phyloP scores from a whole-genome alignment of 2,329 filamentous ascomycete species.

The Aspergillus fischeri region DNA sequence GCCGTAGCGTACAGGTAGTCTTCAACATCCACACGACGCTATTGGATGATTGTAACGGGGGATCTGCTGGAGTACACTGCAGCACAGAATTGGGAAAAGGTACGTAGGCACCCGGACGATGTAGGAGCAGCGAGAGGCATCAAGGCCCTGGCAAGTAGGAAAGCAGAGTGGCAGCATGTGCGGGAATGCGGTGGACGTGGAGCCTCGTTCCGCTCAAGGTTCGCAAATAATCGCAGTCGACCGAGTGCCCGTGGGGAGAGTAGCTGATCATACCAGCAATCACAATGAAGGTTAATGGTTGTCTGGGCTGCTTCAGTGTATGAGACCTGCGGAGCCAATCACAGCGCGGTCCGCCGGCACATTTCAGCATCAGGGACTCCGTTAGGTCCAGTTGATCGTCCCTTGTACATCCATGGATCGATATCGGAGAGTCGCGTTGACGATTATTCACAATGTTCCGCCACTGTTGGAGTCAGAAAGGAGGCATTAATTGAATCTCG shows the following conservation, averaged over 20 bases:
- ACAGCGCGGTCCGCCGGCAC: slow-evolving; percentile 13
- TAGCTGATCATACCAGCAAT: slow-evolving; percentile 1
- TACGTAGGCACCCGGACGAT: not conserved
- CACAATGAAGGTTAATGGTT: slow-evolving; percentile 4
- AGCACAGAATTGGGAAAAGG: not conserved
- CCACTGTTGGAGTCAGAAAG: not conserved
- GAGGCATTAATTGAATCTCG: not conserved
- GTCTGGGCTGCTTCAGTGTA: not conserved
- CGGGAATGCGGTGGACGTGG: slow-evolving; percentile 7
- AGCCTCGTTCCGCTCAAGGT: not conserved
- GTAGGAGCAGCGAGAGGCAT: not conserved
- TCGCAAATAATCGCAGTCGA: not conserved
- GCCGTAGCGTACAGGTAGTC: not conserved
- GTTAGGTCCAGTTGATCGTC: slow-evolving; percentile 4
- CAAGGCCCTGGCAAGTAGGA: slow-evolving; percentile 14
- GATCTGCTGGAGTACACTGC: not conserved
- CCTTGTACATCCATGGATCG: not conserved
- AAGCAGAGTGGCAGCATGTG: slow-evolving; percentile 15
- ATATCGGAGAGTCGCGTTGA: not conserved
- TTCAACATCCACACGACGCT: not conserved
- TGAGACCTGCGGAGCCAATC: slow-evolving; percentile 14
- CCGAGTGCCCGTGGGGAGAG: slow-evolving; percentile 1
- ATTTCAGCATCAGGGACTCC: slow-evolving; percentile 9
- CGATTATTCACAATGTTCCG: not conserved
- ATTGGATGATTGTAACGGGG: not conserved